Percentiles rank a stretch among this genome's conserved stretches.
Conservation (phyloP, 176 grass and related monocot genomes). For the Poa annua region DNA sequence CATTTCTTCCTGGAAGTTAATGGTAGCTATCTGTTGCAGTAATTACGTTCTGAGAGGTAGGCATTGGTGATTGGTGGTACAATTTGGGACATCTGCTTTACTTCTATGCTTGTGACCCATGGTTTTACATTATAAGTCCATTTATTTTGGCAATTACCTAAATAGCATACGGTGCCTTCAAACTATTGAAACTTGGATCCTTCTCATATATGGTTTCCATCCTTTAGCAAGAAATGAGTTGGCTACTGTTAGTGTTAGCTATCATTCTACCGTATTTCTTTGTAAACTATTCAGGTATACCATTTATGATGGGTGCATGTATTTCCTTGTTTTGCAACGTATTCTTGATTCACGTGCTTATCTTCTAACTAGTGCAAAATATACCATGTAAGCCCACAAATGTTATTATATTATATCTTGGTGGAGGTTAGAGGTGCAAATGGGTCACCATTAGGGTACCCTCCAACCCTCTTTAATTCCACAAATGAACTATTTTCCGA, state of each 20-base stretch:
- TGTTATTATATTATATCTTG: not conserved
- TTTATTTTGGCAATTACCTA: not conserved
- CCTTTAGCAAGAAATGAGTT: constrained; percentile 3
- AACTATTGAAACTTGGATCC: not conserved
- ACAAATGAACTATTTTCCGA: no score
- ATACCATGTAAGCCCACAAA: no score
- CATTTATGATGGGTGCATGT: constrained; percentile 1
- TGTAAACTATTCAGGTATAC: constrained; percentile 17
- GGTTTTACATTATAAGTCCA: not conserved
- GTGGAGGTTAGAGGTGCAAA: not conserved
- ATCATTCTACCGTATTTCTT: not conserved
- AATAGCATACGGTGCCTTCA: not conserved
- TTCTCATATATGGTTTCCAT: not conserved
- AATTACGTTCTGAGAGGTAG: not conserved
- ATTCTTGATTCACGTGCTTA: no score
- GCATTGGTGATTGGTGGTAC: not conserved
- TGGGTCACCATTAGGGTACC: no score
- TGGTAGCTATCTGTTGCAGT: not conserved
- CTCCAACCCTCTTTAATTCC: no score
- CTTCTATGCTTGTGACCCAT: not conserved
- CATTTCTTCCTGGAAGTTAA: not conserved
- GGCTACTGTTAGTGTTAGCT: constrained; percentile 25
- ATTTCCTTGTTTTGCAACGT: not conserved
- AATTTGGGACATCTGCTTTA: no score
- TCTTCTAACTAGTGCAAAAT: no score